Conservation (phyloP, 2,329 filamentous ascomycete species). For the Phyllosticta citribraziliensis region DNA sequence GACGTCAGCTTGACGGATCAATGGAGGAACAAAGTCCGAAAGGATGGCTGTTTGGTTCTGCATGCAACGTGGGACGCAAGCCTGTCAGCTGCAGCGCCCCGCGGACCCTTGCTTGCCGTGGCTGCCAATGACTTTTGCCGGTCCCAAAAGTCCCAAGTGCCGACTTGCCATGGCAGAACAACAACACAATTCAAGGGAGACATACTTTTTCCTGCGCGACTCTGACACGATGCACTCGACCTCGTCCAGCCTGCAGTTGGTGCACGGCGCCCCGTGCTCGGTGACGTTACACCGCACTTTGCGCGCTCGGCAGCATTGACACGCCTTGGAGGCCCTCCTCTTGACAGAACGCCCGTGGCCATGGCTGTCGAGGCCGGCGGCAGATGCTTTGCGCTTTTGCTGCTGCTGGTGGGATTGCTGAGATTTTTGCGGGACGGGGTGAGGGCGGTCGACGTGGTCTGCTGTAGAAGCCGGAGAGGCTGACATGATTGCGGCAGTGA, state of each 20-base stretch:
- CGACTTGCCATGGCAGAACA: not conserved
- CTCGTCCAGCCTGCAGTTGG: constrained; percentile 74
- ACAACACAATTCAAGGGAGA: constrained; percentile 17
- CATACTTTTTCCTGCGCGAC: constrained; percentile 78
- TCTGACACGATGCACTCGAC: constrained; percentile 60
- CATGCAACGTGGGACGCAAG: not conserved
- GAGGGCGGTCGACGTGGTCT: constrained; percentile 1
- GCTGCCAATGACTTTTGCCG: not conserved
- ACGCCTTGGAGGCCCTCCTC: constrained; percentile 81
- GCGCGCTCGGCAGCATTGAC: constrained; percentile 75
- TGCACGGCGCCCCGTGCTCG: constrained; percentile 73
- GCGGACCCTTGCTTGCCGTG: not conserved
- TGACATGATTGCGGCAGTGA: constrained; percentile 7
- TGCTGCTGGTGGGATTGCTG: constrained; percentile 6
- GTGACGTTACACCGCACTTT: constrained; percentile 94
- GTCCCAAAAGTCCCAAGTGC: not conserved
- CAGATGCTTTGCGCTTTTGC: constrained; percentile 49
- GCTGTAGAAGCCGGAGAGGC: constrained; percentile 8
- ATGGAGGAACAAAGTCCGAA: not conserved
- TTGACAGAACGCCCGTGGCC: constrained; percentile 52
- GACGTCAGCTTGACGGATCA: constrained; percentile 3
- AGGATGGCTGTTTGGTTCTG: not conserved
- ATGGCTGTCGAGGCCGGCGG: constrained; percentile 44
- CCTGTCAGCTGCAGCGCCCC: not conserved
- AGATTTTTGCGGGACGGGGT: not conserved